Evolutionary conservation across 1,139 yeast genomes (phyloP), one percentile per base, ranked within the genome.

Genomic region (Lodderomyces jiufengensis): DNA sequence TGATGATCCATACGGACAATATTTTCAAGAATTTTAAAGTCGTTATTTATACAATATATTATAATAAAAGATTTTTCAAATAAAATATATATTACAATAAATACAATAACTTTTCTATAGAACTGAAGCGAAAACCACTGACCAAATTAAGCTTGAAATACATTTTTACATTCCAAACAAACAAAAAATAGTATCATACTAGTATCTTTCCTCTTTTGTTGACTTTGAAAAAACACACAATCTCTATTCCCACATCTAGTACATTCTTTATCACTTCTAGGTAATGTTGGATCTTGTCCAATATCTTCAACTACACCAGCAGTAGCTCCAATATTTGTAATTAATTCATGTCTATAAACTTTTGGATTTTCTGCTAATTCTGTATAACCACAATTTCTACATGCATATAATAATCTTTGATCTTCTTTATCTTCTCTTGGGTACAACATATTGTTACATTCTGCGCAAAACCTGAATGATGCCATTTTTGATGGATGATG

Each of bases 291-390:
- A 60, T 92, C 99, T 27, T 81, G 74, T 1, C 97, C 97, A 48
- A 94, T 85, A 59, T 94, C 98, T 55, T 87, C 95, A 29, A 94
- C 95, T 39, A 88, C 96, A 50, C 98, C 98, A 2, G 98, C 98
- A 2, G 97, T 92, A 54, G 88, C 97, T 49, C 92, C 85, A 40
- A 81, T 86, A 50, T 84, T 84, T 14, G 97, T 79, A 48, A 87
- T 84, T 61, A 92, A 73, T 63, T 92, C 97, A 60, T 92, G 95
- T 49, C 97, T 75, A 58, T 86, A 94, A 32, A 94, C 96, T 56
- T 84, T 77, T 14, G 96, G 82, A 50, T 84, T 78, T 40, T 83
- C 94, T 0, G 98, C 97, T 44, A 84, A 76, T 59, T 92, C 97
- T 2, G 95, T 86, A 59, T 92, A 92, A 34, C 87, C 80, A 59